Base-by-base conservation (phyloP, 2,329 filamentous ascomycete species). In the Rugonectria rugulosa region DNA sequence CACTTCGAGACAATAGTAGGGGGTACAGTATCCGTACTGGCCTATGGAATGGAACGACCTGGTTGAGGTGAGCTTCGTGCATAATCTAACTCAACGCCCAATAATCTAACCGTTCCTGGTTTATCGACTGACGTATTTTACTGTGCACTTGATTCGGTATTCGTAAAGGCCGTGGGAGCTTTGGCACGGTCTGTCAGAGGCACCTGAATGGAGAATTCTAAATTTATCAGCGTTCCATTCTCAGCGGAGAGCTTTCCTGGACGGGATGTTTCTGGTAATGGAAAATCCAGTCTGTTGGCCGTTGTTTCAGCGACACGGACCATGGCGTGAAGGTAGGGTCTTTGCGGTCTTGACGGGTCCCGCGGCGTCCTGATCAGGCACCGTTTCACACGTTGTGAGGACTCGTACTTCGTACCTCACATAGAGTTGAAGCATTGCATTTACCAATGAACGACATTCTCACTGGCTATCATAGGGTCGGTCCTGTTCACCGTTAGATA, bases 191-290 rank as follows among this genome's bases (percentile, higher is more conserved):
- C n/a, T 32, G 40, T 32, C 29, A 24, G 32, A 46, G 27, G 26
- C 44, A 38, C 34, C 23, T 37, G 24, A 31, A 46, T 27, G 41
- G 19, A 31, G n/a, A 37, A 17, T 58, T 56, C 52, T 59, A 56
- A 48, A 56, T 50, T 52, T 59, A 49, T 56, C 53, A 47, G 21
- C 40, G 48, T 56, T 24, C 31, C 48, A 49, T 48, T 42, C 21
- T 29, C 47, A 31, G 56, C 56, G 56, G 42, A 52, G 29, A n/a
- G n/a, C 47, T 43, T 48, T 53, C 20, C 32, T 42, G 34, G 41
- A 26, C 29, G 31, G 27, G 31, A 29, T 50, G 46, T 38, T 34
- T 53, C 42, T 42, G 32, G 34, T 32, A 44, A 45, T 41, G 40
- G 53, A 55, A 29, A 14, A 52, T 45, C 23, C 47, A 14, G 24